Evolutionary conservation across 192 early-diverging fungal species (phyloP).

Genomic region (Entophlyctis luteolus): DNA sequence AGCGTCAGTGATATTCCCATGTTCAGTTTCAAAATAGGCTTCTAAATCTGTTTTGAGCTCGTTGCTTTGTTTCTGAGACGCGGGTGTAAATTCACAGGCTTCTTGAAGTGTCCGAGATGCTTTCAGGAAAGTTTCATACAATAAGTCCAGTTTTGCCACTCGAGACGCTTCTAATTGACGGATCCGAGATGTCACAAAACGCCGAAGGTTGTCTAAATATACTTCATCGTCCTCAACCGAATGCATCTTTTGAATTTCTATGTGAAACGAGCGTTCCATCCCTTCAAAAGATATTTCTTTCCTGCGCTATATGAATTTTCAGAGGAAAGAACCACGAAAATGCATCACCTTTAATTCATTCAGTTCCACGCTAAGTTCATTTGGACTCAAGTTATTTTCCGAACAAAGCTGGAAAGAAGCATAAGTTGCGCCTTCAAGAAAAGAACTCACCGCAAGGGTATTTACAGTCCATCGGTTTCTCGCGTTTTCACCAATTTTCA

Average conservation of each 20-base stretch:
- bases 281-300: conserved; percentile 27
- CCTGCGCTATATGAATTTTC: neutral
- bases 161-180: conserved; percentile 13
- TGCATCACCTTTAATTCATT: conserved; percentile 17
- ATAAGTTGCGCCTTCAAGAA: neutral
- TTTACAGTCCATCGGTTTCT: conserved; percentile 3
- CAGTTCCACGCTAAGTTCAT: neutral
- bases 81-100: neutral
- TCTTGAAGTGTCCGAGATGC: conserved; percentile 5
- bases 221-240: neutral
- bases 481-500: conserved; percentile 19
- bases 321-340: neutral
- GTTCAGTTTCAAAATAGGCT: conserved; percentile 20
- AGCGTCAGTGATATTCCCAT: neutral
- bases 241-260: conserved; percentile 1
- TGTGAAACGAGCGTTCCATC: conserved; percentile 7
- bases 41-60: conserved; percentile 3
- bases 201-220: conserved; percentile 19
- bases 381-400: neutral
- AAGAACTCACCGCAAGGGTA: neutral
- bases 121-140: conserved; percentile 18
- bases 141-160: conserved; percentile 28
- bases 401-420: neutral
- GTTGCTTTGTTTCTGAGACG: neutral
- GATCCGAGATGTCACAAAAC: conserved; percentile 15